Evolutionary conservation across 2,329 filamentous ascomycete species (phyloP), one percentile per base, ranked within the genome.

Genomic region (Cylindrodendrum hubeiense): DNA sequence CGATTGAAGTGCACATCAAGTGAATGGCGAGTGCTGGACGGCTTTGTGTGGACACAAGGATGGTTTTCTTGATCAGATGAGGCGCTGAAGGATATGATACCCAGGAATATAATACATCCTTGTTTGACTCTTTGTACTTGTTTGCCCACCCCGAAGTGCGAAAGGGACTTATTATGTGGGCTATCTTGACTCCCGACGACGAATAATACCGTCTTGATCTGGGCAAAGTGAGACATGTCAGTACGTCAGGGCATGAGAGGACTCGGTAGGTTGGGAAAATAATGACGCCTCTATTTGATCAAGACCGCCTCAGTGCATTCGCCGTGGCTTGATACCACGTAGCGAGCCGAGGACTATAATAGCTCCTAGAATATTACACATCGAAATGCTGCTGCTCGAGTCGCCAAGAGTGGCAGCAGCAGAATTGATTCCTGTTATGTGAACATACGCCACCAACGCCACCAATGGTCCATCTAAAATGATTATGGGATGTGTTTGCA

Each of bases 1-100:
- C 86, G 28, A 82, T 97, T 34, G 93, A 97, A 78, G 91, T 96
- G 22, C 85, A 91, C 69, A 79, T 94, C 58, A 88, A 84, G 69
- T 89, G 69, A 79, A 19, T 21, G 19, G n/a, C n/a, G n/a, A 43
- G 17, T 37, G 15, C 15, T 22, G 33, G 46, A 30, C 22, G 26
- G 43, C 41, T 54, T 53, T 33, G 19, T 15, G 33, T 3, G 13
- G 17, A 33, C 60, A 28, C 24, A 46, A 37, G 58, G 53, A 43
- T 21, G 49, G 21, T 21, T 26, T 43, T 22, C 17, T 51, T 43
- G 19, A 34, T 44, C 13, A 30, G 60, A 34, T 47, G 34, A 43
- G 64, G 68, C 65, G 69, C 54, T 67, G 60, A 51, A 64, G 67
- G 69, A 69, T 68, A 68, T 73, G 73, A 76, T 76, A 76, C 74